Base-by-base conservation (phyloP, 306 rosid species). In the Prunus kanzakura region DNA sequence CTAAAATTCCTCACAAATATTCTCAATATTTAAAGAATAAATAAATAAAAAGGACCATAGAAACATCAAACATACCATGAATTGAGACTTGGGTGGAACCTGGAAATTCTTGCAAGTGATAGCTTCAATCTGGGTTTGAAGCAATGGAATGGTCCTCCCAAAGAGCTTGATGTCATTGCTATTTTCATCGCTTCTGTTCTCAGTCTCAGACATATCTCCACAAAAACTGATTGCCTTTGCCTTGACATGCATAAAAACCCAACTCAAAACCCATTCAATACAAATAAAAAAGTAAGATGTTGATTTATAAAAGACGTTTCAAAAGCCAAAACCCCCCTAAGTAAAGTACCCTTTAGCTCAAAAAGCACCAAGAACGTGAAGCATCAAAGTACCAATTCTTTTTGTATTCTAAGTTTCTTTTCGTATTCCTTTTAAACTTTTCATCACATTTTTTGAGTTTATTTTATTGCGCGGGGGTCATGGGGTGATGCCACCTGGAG, bases 281-380 rank as follows among this genome's bases (percentile, higher is more conserved):
- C 54, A 73, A 46, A 52, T 27, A 54, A 64, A 56, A 72, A 38
- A 64, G 63, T 22, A 47, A 49, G 64, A 13, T 50, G 11, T 55
- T 68, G 16, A 74, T 77, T 70, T 69, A 49, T 2, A 38, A 15
- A 10, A 43, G 82, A 80, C 80, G 78, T 76, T 66, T 43, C 68
- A 38, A 38, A 80, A 74, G 71, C 56, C 56, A 67, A 71, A 75
- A 80, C 19, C 67, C 70, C 81, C 80, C 50, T n/a, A 29, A 49
- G 74, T 46, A 82, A 88, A 80, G 77, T 43, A 71, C 65, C 67
- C 56, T 16, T 22, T 2, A 18, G 67, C 84, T 81, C 81, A 78
- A 88, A 90, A 90, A 83, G 88, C 93, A 83, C 87, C 83, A 86
- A 85, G 86, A 88, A 80, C 91, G 80, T 88, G 93, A 86, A 80